These are phyloP conservation scores for Leccinum uliginosum DNA, from an alignment of 768 basidiomycete species.

Conservation along the genomic window DNA sequence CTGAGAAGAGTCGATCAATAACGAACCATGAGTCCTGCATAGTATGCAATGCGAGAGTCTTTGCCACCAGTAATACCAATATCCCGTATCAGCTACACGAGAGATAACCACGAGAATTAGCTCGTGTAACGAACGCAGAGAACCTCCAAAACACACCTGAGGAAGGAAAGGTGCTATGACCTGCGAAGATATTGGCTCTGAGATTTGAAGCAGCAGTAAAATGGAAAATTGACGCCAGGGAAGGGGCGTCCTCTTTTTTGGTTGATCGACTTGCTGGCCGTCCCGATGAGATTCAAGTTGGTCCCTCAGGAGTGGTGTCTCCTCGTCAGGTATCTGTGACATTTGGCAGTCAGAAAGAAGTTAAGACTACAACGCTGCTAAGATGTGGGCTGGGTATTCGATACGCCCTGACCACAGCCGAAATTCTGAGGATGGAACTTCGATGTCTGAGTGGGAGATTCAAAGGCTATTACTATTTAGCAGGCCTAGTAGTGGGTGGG, in stretches of 20 bases:
- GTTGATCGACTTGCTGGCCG: constrained; percentile 16
- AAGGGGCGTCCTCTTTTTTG: constrained; percentile 44
- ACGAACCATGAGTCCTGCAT: constrained; percentile 45
- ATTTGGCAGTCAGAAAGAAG: neutral
- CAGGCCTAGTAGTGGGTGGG: neutral
- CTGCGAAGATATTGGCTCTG: constrained; percentile 69
- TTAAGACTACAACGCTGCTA: neutral
- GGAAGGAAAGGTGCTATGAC: constrained; percentile 75
- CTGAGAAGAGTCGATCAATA: neutral
- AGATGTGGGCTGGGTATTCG: neutral
- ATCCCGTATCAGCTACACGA: constrained; percentile 25
- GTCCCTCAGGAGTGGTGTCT: constrained; percentile 49
- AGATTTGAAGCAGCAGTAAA: constrained; percentile 63
- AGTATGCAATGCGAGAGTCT: constrained; percentile 43
- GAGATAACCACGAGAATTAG: neutral
- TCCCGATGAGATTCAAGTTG: constrained; percentile 9
- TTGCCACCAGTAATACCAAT: constrained; percentile 40
- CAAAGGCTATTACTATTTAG: neutral
- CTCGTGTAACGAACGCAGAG: neutral
- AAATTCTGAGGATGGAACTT: too few relatives aligned
- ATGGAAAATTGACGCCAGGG: constrained; percentile 69
- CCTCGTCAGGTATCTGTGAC: constrained; percentile 42
- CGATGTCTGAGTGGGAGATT: neutral
- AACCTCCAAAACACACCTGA: constrained; percentile 38
- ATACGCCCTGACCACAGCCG: too few relatives aligned